Evolutionary conservation across 768 basidiomycete genomes (phyloP).

Genomic region (Tylopilus subfusipes): DNA sequence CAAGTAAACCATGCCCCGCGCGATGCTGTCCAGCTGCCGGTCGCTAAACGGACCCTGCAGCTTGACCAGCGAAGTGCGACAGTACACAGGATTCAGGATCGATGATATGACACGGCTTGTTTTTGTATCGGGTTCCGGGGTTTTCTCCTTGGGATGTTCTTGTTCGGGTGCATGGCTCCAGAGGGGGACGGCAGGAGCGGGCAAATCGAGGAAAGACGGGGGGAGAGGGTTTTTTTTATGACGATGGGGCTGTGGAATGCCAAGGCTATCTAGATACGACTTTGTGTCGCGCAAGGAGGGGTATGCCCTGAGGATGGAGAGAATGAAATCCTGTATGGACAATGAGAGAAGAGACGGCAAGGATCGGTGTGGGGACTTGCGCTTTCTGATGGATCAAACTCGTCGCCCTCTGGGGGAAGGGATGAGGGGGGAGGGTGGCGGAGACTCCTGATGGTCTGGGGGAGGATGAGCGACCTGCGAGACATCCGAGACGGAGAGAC

Average conservation of each 20-base stretch:
- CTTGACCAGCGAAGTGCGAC: slow-evolving; percentile 92
- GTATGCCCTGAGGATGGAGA: slow-evolving; percentile 89
- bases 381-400: slow-evolving; percentile 42
- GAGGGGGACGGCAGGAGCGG: slow-evolving; percentile 21
- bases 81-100: slow-evolving; percentile 79
- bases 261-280: slow-evolving; percentile 90
- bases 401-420: slow-evolving; percentile 20
- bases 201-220: slow-evolving; percentile 23
- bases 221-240: slow-evolving; percentile 22
- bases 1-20: slow-evolving; percentile 89
- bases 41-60: slow-evolving; percentile 95
- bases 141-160: slow-evolving; percentile 17
- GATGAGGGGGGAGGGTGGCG: slow-evolving; percentile 15
- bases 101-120: slow-evolving; percentile 57
- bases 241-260: slow-evolving; percentile 50
- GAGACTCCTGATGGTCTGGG: slow-evolving; percentile 31
- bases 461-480: slow-evolving; percentile 16
- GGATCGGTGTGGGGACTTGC: slow-evolving; percentile 32
- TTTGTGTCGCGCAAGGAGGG: slow-evolving; percentile 90
- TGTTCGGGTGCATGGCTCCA: neutral
- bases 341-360: slow-evolving; percentile 7
- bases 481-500: slow-evolving; percentile 13
- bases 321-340: slow-evolving; percentile 79
- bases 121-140: slow-evolving; percentile 35
- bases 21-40: slow-evolving; percentile 89